A percentile compares a stretch with the other conserved stretches of the same genome.
phyloP scores from a whole-genome alignment of 2,329 filamentous ascomycete genomes.

The Trichoderma asperellum region DNA sequence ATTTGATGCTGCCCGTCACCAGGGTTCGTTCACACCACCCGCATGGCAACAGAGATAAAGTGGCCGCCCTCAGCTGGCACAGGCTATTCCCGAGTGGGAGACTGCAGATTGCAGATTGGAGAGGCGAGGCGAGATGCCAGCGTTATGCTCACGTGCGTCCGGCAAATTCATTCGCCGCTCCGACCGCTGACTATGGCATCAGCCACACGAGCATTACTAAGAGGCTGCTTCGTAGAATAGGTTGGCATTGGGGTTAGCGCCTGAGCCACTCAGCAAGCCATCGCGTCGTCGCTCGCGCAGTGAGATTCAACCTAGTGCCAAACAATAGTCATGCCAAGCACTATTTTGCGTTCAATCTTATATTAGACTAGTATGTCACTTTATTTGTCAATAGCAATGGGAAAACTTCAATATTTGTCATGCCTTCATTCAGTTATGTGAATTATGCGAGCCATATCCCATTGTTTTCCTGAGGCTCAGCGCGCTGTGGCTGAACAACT shows the following conservation, averaged over 20 bases:
- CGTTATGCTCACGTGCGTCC: not conserved
- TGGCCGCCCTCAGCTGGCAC: not conserved
- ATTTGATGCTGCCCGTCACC: not conserved
- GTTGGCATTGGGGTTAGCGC: not conserved
- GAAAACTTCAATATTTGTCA: no score
- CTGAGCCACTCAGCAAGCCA: slow-evolving; percentile 1
- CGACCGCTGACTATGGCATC: slow-evolving; percentile 14
- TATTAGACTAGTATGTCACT: no score
- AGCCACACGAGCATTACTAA: not conserved
- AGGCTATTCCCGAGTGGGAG: not conserved
- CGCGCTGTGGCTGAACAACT: no score
- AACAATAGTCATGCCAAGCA: not conserved
- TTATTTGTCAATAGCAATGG: no score
- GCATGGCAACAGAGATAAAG: slow-evolving; percentile 7
- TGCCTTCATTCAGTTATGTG: no score
- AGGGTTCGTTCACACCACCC: not conserved
- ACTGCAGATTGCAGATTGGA: not conserved
- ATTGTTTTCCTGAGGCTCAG: not conserved
- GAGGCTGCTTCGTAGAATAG: not conserved
- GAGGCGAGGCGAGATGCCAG: not conserved
- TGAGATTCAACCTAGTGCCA: not conserved
- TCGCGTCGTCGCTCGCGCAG: no score
- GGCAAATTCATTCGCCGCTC: slow-evolving; percentile 15
- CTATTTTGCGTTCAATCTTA: no score
- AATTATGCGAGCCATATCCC: no score